Base-by-base conservation (phyloP, 768 basidiomycete genomes). In the Fomitopsis serialis region DNA sequence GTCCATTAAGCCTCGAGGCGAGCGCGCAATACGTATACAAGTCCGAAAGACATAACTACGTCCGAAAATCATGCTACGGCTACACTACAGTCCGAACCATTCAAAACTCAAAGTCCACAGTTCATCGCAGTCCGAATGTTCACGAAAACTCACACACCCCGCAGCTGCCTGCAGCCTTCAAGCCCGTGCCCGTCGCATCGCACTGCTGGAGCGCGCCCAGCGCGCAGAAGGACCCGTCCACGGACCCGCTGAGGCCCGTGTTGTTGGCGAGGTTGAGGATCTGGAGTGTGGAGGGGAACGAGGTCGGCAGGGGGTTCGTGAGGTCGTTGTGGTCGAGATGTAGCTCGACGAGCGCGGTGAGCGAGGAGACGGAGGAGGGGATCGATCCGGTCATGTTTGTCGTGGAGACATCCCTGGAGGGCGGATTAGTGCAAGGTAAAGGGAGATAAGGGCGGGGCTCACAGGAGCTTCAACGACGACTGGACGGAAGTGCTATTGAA, bases 361-460 rank as follows among this genome's bases (percentile, higher is more conserved):
- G 61, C 19, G 71, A 67, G 8, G 69, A 67, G 27, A 77, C 50
- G 5, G 61, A 37, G 7, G 58, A 49, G 1, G 74, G 72, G 35
- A 76, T 71, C 42, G 64, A 51, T n/a, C 70, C 70, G 1, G 68
- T 65, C n/a, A 76, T 65, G 6, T 67, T 70, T 1, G 72, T 74
- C 2, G 69, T 68, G 10, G 72, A 72, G 22, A 76, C 63, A 27
- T 76, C 73, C 17, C 69, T 70, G 52, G 23, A 43, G 27, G 1
- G 13, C 35, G 29, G 11, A 45, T 54, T 24, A 56, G 46, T 10
- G 11, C 3, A 21, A 19, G 48, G 27, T 27, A 37, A 19, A 27
- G 49, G 42, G 25, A 2, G 34, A 23, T 8, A 42, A 1, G n/a
- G 13, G 4, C 8, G 42, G 17, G 7, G 43, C 67, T 48, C 55